These are phyloP conservation scores for Claviceps sp. DNA, from an alignment of 2,329 filamentous ascomycete species.

Conservation along the genomic window DNA sequence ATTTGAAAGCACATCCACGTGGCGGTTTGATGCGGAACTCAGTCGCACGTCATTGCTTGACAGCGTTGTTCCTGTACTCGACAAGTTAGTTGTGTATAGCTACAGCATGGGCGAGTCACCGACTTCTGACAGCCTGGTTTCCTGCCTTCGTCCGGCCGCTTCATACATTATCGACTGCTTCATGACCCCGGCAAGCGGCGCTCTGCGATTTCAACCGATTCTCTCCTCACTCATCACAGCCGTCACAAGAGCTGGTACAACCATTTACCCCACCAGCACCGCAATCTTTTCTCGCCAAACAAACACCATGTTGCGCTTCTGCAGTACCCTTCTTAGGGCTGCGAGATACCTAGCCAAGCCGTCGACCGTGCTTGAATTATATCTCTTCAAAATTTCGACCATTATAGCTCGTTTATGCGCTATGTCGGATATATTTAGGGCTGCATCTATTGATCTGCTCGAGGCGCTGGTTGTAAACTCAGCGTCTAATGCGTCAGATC, in stretches of 20 bases:
- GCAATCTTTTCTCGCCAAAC: constrained; percentile 49
- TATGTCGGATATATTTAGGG: constrained; percentile 50
- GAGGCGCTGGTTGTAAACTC: constrained; percentile 61
- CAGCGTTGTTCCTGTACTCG: constrained; percentile 55
- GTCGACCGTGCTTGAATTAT: constrained; percentile 55
- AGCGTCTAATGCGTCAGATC: constrained; percentile 54
- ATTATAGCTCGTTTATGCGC: constrained; percentile 67
- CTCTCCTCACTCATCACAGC: constrained; percentile 49
- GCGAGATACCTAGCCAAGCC: constrained; percentile 50
- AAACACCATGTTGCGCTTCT: constrained; percentile 49
- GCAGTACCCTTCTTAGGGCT: constrained; percentile 56
- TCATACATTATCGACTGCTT: constrained; percentile 66
- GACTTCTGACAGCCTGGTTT: constrained; percentile 33
- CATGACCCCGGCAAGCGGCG: constrained; percentile 53
- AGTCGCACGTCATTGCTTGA: constrained; percentile 58
- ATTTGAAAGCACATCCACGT: constrained; percentile 73
- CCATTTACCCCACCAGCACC: constrained; percentile 43
- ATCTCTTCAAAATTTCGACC: constrained; percentile 69
- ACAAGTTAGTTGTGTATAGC: constrained; percentile 56
- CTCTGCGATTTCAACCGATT: constrained; percentile 65
- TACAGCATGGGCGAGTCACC: constrained; percentile 59
- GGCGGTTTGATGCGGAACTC: constrained; percentile 61
- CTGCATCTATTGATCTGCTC: constrained; percentile 53
- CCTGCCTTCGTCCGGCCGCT: constrained; percentile 58
- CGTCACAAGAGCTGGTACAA: constrained; percentile 39